Percentiles rank a stretch among this genome's conserved stretches.
phyloP scores from a whole-genome alignment of 371 early-diverging fungal genomes.

The Saksenaea oblongispora region DNA sequence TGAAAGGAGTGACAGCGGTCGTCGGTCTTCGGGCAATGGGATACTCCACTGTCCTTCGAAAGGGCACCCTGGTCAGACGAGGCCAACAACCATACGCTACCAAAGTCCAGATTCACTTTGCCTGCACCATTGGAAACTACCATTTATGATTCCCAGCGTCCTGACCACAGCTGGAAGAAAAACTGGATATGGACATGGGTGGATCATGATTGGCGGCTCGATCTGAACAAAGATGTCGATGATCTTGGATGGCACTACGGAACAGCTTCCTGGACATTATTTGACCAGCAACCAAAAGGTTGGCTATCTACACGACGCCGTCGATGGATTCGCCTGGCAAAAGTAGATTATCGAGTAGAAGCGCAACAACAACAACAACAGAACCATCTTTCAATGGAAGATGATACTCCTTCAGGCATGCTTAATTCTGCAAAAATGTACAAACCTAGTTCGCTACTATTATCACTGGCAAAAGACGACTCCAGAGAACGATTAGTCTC shows the following conservation, averaged over 20 bases:
- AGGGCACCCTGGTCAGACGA: constrained; percentile 19
- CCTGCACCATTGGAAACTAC: constrained; percentile 9
- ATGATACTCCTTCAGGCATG: too few relatives aligned
- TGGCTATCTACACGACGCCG: constrained; percentile 22
- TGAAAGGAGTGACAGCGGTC: constrained; percentile 10
- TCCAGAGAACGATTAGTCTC: neutral
- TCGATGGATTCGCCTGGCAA: constrained; percentile 22
- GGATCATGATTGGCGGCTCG: constrained; percentile 19
- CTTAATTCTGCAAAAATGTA: neutral
- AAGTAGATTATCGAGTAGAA: constrained; percentile 2
- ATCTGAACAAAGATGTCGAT: constrained; percentile 4
- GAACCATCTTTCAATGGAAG: neutral
- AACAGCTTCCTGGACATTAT: constrained; percentile 16
- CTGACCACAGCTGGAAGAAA: neutral
- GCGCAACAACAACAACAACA: neutral
- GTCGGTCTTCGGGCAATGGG: constrained; percentile 19
- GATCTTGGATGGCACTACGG: constrained; percentile 26
- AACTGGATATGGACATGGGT: constrained; percentile 20
- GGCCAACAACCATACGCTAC: constrained; percentile 7
- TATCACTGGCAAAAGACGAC: neutral
- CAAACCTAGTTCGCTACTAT: neutral
- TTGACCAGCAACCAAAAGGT: constrained; percentile 15
- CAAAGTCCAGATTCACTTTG: constrained; percentile 13
- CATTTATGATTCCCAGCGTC: neutral
- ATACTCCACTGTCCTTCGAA: constrained; percentile 9